Conservation (phyloP, 257 asterid species). For the Cordia subcordata region DNA sequence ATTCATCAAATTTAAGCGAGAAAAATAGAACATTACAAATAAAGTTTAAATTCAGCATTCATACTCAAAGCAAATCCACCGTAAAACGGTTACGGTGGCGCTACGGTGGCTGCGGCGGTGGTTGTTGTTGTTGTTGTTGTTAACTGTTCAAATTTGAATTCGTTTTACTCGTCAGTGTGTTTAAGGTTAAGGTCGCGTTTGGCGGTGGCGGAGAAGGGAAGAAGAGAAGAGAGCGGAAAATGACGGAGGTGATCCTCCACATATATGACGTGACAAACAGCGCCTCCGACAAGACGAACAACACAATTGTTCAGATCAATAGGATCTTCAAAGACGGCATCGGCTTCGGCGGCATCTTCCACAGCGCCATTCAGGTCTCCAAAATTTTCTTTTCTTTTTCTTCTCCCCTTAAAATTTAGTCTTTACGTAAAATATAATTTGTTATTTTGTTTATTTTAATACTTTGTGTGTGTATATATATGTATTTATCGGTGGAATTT, state of each 20-base stretch:
- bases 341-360: slow-evolving; percentile 98
- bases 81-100: too few species aligned
- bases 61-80: not conserved
- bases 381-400: too few species aligned
- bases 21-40: too few species aligned
- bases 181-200: not conserved
- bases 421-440: too few species aligned
- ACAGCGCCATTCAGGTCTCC: slow-evolving; percentile 89
- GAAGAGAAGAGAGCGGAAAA: slow-evolving; percentile 4
- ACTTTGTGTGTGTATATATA: too few species aligned
- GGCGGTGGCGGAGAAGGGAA: not conserved
- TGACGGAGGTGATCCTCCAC: slow-evolving; percentile 84
- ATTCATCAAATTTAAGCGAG: not conserved
- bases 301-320: slow-evolving; percentile 90
- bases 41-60: not conserved
- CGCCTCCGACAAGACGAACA: slow-evolving; percentile 82
- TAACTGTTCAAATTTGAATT: not conserved
- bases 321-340: slow-evolving; percentile 95
- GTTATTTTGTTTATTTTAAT: not conserved
- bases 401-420: not conserved
- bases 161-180: not conserved
- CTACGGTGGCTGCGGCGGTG: too few species aligned
- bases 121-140: not conserved
- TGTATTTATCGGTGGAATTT: too few species aligned
- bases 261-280: slow-evolving; percentile 94